Evolutionary conservation across 371 early-diverging fungal species (phyloP).

Genomic region (Rhizomucor pusillus): DNA sequence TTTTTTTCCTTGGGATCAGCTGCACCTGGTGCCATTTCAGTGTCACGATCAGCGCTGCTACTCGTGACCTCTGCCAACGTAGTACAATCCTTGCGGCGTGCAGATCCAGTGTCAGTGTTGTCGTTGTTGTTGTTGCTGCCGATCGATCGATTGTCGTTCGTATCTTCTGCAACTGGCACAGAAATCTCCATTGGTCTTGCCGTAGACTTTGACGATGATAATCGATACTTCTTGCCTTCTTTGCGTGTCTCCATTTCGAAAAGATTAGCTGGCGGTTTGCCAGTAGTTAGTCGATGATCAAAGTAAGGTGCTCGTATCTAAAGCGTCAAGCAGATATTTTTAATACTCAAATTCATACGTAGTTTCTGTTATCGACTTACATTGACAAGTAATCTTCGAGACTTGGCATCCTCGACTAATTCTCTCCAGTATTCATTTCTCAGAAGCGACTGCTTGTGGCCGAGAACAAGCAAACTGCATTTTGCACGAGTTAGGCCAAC

Average conservation of each 20-base stretch:
- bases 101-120: too few relatives aligned
- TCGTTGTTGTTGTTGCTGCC: too few relatives aligned
- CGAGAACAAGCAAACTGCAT: conserved; percentile 87
- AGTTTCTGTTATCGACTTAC: conserved; percentile 26
- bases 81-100: too few relatives aligned
- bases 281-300: conserved; percentile 9
- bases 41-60: too few relatives aligned
- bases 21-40: too few relatives aligned
- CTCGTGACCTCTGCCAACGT: too few relatives aligned
- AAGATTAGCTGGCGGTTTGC: conserved; percentile 17
- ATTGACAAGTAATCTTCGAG: conserved; percentile 43
- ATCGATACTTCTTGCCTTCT: background rate
- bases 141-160: too few relatives aligned
- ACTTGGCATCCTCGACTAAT: conserved; percentile 56
- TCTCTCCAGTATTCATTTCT: conserved; percentile 70
- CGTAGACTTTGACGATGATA: too few relatives aligned
- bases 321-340: background rate
- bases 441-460: conserved; percentile 64
- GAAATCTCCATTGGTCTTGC: too few relatives aligned
- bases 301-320: conserved; percentile 20
- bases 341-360: background rate
- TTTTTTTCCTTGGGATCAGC: too few relatives aligned
- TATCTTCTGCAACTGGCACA: too few relatives aligned
- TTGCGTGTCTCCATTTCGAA: conserved; percentile 12
- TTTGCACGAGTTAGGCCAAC: conserved; percentile 95